A percentile compares a stretch with the other conserved stretches of the same genome.
phyloP scores from a whole-genome alignment of 192 early-diverging fungal species.

The Backusella westeae region DNA sequence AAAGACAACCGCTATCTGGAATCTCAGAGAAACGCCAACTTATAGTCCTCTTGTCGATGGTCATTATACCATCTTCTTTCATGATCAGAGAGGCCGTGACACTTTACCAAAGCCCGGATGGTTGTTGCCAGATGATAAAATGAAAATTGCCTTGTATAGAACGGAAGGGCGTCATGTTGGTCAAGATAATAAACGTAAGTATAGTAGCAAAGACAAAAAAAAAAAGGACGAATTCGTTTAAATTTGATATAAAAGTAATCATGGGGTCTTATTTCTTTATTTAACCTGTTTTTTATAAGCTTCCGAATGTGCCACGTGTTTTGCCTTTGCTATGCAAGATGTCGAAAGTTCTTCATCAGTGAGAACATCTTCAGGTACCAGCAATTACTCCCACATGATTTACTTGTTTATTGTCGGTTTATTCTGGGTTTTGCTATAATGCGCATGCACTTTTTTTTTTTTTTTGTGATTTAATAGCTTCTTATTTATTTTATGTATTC shows the following conservation, averaged over 20 bases:
- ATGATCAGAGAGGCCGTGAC: conserved; percentile 4
- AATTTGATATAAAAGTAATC: neutral
- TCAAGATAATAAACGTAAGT: conserved; percentile 6
- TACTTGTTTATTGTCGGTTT: neutral
- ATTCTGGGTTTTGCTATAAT: neutral
- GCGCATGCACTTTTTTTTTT: neutral
- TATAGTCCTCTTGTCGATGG: conserved; percentile 6
- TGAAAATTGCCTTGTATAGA: neutral
- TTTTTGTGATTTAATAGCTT: neutral
- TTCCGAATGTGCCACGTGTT: conserved; percentile 8
- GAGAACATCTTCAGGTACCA: neutral
- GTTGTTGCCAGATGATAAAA: neutral
- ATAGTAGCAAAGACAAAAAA: neutral
- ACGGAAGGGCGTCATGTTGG: conserved; percentile 5
- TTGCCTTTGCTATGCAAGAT: neutral
- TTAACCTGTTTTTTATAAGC: neutral
- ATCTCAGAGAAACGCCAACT: neutral
- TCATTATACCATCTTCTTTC: neutral
- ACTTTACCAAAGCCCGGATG: neutral
- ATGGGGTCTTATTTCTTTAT: neutral
- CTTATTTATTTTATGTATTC: neutral
- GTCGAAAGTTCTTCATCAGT: neutral
- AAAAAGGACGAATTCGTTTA: neutral
- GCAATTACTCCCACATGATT: neutral
- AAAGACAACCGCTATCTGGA: neutral